Evolutionary conservation across 2,329 filamentous ascomycete species (phyloP).

Genomic region (Thelonectria discophora): DNA sequence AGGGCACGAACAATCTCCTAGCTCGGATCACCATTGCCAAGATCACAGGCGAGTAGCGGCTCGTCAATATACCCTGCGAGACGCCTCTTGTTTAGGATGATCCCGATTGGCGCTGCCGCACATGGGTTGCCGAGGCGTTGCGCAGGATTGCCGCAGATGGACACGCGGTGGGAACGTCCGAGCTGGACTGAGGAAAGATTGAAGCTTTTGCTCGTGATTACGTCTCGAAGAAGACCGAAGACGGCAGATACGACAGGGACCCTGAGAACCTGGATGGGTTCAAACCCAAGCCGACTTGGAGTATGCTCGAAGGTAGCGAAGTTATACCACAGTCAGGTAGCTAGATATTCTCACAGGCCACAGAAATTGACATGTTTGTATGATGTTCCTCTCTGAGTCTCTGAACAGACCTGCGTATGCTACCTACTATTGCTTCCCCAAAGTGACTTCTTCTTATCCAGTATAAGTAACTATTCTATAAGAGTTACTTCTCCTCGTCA

Average conservation of each 20-base stretch:
- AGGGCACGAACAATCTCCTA: constrained; percentile 41
- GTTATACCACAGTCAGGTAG: constrained; percentile 26
- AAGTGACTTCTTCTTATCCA: no score
- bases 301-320: constrained; percentile 42
- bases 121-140: constrained; percentile 51
- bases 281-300: constrained; percentile 44
- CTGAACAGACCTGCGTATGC: no score
- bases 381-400: no score
- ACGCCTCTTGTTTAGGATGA: constrained; percentile 47
- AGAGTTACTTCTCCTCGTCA: no score
- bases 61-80: constrained; percentile 45
- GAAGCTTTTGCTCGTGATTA: constrained; percentile 48
- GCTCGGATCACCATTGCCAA: constrained; percentile 52
- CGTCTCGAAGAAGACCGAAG: constrained; percentile 44
- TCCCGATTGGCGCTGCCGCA: constrained; percentile 50
- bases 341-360: no score
- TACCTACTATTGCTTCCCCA: no score
- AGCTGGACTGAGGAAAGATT: constrained; percentile 50
- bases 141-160: constrained; percentile 46
- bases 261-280: constrained; percentile 10
- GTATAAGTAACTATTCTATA: no score
- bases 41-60: constrained; percentile 45
- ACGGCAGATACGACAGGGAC: constrained; percentile 39
- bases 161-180: constrained; percentile 48
- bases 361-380: no score